Conservation (phyloP, 257 asterid genomes). For the Salvia miltiorrhiza region DNA sequence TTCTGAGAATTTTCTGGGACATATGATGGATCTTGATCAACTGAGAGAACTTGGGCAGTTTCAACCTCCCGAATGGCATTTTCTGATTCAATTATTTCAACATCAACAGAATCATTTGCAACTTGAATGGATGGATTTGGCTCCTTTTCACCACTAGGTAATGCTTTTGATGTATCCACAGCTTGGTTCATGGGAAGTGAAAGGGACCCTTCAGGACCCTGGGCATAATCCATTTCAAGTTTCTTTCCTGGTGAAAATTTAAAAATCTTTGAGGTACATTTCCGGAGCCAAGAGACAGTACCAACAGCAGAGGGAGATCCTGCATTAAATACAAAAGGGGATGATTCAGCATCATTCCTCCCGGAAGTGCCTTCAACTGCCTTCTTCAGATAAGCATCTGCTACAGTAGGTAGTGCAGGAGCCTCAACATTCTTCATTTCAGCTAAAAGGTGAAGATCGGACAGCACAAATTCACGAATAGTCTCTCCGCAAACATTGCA, state of each 20-base stretch:
- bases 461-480: slow-evolving; percentile 60
- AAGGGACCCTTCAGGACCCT: slow-evolving; percentile 29
- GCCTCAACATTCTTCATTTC: slow-evolving; percentile 48
- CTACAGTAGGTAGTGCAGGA: slow-evolving; percentile 57
- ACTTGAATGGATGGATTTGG: slow-evolving; percentile 39
- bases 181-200: slow-evolving; percentile 26
- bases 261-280: slow-evolving; percentile 78
- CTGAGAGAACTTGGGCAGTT: slow-evolving; percentile 43
- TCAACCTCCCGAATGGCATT: slow-evolving; percentile 39
- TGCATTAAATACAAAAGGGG: slow-evolving; percentile 41
- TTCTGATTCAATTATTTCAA: slow-evolving; percentile 42
- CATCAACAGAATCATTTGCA: slow-evolving; percentile 56
- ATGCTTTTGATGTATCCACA: slow-evolving; percentile 30
- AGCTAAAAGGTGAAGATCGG: slow-evolving; percentile 65
- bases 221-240: slow-evolving; percentile 44
- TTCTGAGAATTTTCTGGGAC: slow-evolving; percentile 42
- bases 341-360: slow-evolving; percentile 33
- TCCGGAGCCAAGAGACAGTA: slow-evolving; percentile 83
- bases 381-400: slow-evolving; percentile 63
- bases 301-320: slow-evolving; percentile 72
- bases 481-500: slow-evolving; percentile 72
- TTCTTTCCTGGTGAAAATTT: slow-evolving; percentile 77
- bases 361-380: slow-evolving; percentile 39
- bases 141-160: slow-evolving; percentile 38
- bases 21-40: slow-evolving; percentile 34